phyloP scores from a whole-genome alignment of 2,329 filamentous ascomycete species.

The Cyclaneusma minus region DNA sequence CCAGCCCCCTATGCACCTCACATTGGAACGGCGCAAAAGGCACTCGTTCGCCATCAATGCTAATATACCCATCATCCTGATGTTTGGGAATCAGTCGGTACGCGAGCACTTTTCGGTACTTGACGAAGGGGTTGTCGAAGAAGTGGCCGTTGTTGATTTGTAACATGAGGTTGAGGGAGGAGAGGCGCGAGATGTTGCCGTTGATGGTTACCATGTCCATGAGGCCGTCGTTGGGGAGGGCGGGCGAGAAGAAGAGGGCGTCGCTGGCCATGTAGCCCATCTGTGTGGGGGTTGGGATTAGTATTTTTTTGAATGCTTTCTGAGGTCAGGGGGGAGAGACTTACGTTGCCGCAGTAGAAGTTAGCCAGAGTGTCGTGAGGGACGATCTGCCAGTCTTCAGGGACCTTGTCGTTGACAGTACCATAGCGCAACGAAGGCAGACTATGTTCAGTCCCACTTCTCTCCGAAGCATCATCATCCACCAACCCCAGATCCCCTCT shows the following conservation, averaged over 20 bases:
- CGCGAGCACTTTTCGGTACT: slow-evolving; percentile 72
- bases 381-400: slow-evolving; percentile 59
- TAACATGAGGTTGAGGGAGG: slow-evolving; percentile 53
- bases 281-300: slow-evolving; percentile 20
- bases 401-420: slow-evolving; percentile 62
- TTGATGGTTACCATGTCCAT: slow-evolving; percentile 74
- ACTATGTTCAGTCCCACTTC: slow-evolving; percentile 24
- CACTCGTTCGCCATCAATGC: slow-evolving; percentile 80
- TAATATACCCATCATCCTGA: slow-evolving; percentile 66
- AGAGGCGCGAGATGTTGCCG: slow-evolving; percentile 53
- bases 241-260: slow-evolving; percentile 73
- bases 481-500: slow-evolving; percentile 14
- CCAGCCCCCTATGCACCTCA: slow-evolving; percentile 71
- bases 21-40: slow-evolving; percentile 85
- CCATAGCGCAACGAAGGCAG: slow-evolving; percentile 67
- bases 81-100: slow-evolving; percentile 70
- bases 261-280: slow-evolving; percentile 87
- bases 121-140: slow-evolving; percentile 65
- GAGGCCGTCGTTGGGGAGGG: slow-evolving; percentile 68
- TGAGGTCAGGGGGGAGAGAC: slow-evolving; percentile 15
- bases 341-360: slow-evolving; percentile 81
- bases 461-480: slow-evolving; percentile 18
- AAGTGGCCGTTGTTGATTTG: slow-evolving; percentile 59
- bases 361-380: slow-evolving; percentile 70
- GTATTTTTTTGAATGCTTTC: not conserved